Percentiles rank a stretch among this genome's conserved stretches.
Conservation (phyloP, 2,329 filamentous ascomycete species). For the Reticulascus tulasneorum region DNA sequence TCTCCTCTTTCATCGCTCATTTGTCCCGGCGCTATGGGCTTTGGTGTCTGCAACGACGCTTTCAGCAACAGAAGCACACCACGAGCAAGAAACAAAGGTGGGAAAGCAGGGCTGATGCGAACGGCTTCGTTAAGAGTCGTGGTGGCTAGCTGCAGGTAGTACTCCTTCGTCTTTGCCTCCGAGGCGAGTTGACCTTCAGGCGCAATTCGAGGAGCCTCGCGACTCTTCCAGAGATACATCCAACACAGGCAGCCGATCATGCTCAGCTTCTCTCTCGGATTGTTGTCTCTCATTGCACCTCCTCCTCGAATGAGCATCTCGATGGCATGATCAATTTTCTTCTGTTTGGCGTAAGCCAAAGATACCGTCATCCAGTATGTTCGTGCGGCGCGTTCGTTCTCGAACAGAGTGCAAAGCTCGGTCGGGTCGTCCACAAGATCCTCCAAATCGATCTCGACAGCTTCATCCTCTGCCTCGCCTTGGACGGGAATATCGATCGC, state of each 20-base stretch:
- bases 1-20: constrained; percentile 73
- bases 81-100: constrained; percentile 84
- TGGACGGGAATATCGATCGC: constrained; percentile 65
- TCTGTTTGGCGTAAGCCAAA: constrained; percentile 92
- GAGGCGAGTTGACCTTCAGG: constrained; percentile 61
- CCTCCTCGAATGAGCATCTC: constrained; percentile 72
- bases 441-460: constrained; percentile 89
- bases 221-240: constrained; percentile 86
- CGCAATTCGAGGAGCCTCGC: constrained; percentile 65
- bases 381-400: constrained; percentile 88
- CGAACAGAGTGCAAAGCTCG: constrained; percentile 89
- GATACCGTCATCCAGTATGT: constrained; percentile 98
- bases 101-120: constrained; percentile 86
- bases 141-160: constrained; percentile 88
- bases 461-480: constrained; percentile 62
- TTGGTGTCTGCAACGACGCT: constrained; percentile 76
- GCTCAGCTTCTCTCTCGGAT: constrained; percentile 77
- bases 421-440: constrained; percentile 90
- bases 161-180: constrained; percentile 86
- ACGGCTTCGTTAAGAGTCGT: constrained; percentile 92
- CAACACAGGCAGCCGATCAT: constrained; percentile 83
- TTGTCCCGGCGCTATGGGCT: constrained; percentile 60
- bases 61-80: constrained; percentile 85
- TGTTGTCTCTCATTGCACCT: constrained; percentile 64
- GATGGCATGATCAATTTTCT: constrained; percentile 81